These are phyloP conservation scores for Adansonia grandidieri DNA, from an alignment of 441 rosid species.

Conservation along the genomic window DNA sequence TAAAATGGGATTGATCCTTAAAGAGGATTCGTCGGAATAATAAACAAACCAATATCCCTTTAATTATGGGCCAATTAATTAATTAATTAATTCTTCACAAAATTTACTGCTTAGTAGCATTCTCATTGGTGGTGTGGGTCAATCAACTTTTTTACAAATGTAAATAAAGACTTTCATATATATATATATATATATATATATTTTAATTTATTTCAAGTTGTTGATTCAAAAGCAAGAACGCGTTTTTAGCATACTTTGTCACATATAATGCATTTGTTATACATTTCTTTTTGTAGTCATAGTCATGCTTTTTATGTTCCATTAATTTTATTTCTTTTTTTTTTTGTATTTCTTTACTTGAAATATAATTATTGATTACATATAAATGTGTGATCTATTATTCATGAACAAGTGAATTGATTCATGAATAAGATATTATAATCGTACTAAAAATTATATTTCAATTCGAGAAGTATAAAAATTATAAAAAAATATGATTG, in stretches of 20 bases:
- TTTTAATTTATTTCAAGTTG: background rate
- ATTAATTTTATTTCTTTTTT: too few relatives aligned
- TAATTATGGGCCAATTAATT: background rate
- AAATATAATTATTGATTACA: too few relatives aligned
- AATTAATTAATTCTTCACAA: too few relatives aligned
- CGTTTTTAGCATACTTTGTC: conserved; percentile 5
- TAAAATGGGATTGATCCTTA: background rate
- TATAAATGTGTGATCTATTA: too few relatives aligned
- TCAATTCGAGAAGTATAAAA: too few relatives aligned
- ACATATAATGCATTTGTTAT: background rate
- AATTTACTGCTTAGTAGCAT: too few relatives aligned
- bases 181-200: too few relatives aligned
- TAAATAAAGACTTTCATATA: background rate
- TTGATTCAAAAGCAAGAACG: background rate
- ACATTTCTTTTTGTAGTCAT: background rate
- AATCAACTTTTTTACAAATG: background rate
- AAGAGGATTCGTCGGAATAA: background rate
- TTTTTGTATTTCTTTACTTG: too few relatives aligned
- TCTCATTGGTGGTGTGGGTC: background rate
- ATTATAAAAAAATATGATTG: too few relatives aligned
- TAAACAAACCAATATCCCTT: background rate
- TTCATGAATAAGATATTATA: too few relatives aligned
- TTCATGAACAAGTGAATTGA: too few relatives aligned
- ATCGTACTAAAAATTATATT: too few relatives aligned
- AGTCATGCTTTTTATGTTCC: background rate